Conservation (phyloP, 2,329 filamentous ascomycete species). For the Botrytis aclada region DNA sequence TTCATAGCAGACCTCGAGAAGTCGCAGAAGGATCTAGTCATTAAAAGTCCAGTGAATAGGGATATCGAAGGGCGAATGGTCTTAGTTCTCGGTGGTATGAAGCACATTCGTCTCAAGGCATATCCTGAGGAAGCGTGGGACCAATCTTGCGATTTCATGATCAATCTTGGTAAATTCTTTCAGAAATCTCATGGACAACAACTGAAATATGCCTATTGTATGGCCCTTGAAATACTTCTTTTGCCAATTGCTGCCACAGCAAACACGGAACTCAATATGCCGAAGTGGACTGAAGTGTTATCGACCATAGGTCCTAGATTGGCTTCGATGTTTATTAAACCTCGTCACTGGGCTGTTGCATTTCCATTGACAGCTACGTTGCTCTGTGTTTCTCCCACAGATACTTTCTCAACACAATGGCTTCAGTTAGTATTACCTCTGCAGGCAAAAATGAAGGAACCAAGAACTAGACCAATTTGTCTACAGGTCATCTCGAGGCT, state of each 20-base stretch:
- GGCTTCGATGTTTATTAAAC: constrained; percentile 82
- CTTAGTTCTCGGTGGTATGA: constrained; percentile 86
- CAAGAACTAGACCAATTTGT: constrained; percentile 71
- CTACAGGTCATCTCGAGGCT: constrained; percentile 87
- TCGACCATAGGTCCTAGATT: constrained; percentile 74
- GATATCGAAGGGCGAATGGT: constrained; percentile 81
- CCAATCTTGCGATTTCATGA: constrained; percentile 85
- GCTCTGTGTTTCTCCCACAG: constrained; percentile 81
- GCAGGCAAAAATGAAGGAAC: constrained; percentile 81
- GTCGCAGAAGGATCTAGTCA: constrained; percentile 70
- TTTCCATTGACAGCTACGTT: constrained; percentile 86
- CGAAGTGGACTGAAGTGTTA: constrained; percentile 85
- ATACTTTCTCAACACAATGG: constrained; percentile 85
- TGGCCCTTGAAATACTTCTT: constrained; percentile 81
- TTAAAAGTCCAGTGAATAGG: constrained; percentile 64
- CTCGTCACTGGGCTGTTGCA: constrained; percentile 84
- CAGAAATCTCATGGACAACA: constrained; percentile 79
- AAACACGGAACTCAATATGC: constrained; percentile 70
- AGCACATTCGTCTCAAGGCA: constrained; percentile 75
- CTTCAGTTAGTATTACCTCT: constrained; percentile 73
- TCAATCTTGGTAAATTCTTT: constrained; percentile 77
- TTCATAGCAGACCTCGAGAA: constrained; percentile 79
- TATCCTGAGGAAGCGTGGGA: constrained; percentile 75
- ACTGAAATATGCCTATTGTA: constrained; percentile 92
- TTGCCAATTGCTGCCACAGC: constrained; percentile 83